A percentile compares a stretch with the other conserved stretches of the same genome.
These are phyloP conservation scores for Boletus mariae DNA, from an alignment of 1,284 basidiomycete species.

Conservation along the genomic window DNA sequence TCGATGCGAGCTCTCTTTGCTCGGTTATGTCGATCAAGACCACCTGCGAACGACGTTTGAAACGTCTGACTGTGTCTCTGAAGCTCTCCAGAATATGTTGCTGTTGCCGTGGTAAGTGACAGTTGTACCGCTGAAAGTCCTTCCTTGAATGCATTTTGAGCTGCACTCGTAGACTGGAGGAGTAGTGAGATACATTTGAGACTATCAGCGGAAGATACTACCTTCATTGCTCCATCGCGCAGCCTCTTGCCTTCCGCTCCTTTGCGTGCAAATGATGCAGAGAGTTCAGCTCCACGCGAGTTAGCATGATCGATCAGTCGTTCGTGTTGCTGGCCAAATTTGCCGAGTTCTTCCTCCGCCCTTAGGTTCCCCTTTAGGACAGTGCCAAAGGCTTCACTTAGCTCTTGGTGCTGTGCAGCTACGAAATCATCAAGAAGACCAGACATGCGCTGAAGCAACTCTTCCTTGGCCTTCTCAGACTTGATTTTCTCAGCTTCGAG, in stretches of 20 bases:
- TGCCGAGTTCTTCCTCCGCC: slow-evolving; percentile 49
- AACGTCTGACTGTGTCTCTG: slow-evolving; percentile 48
- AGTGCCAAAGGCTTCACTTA: slow-evolving; percentile 55
- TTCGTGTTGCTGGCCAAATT: slow-evolving; percentile 48
- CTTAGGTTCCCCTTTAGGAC: slow-evolving; percentile 56
- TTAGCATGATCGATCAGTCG: slow-evolving; percentile 43
- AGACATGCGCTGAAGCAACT: slow-evolving; percentile 71
- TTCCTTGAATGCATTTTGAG: slow-evolving; percentile 41
- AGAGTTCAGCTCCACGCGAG: slow-evolving; percentile 40
- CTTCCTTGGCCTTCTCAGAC: slow-evolving; percentile 64
- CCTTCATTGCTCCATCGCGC: slow-evolving; percentile 60
- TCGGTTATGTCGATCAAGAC: slow-evolving; percentile 56
- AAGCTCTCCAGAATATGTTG: slow-evolving; percentile 51
- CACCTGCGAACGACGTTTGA: slow-evolving; percentile 42
- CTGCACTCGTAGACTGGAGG: slow-evolving; percentile 41
- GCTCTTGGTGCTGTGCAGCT: slow-evolving; percentile 62
- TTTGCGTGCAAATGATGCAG: slow-evolving; percentile 43
- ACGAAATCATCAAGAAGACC: slow-evolving; percentile 69
- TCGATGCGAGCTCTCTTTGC: slow-evolving; percentile 68
- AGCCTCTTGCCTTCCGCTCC: slow-evolving; percentile 52
- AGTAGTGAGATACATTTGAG: slow-evolving; percentile 15
- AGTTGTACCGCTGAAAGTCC: slow-evolving; percentile 46
- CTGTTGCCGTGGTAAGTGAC: slow-evolving; percentile 45
- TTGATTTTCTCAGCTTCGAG: slow-evolving; percentile 66
- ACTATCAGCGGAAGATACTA: slow-evolving; percentile 23